Evolutionary conservation across 148 eudicot genomes (phyloP).

Genomic region (Rhododendron kiyosumense): DNA sequence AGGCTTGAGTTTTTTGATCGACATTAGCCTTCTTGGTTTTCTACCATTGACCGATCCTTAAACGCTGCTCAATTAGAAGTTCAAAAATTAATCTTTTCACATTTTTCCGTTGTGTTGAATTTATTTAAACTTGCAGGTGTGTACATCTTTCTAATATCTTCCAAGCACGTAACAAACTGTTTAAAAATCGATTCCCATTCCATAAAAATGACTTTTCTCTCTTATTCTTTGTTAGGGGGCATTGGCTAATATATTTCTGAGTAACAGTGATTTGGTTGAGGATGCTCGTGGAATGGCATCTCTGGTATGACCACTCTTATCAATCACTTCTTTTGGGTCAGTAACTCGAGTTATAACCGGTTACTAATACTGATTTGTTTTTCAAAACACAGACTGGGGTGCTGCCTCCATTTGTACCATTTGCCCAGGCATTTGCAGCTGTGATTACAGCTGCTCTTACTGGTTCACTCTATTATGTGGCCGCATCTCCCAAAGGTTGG

Average conservation of each 20-base stretch:
- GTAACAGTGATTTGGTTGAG: conserved; percentile 57
- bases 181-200: background rate
- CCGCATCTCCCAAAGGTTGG: conserved; percentile 94
- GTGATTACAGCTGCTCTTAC: conserved; percentile 95
- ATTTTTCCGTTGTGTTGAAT: background rate
- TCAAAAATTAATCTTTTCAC: background rate
- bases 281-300: conserved; percentile 90
- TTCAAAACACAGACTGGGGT: conserved; percentile 58
- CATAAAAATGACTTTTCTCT: background rate
- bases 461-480: conserved; percentile 84
- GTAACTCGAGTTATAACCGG: background rate
- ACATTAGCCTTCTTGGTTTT: background rate
- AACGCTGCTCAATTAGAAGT: background rate
- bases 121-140: background rate
- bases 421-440: conserved; percentile 99
- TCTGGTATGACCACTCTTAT: conserved; percentile 41
- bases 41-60: background rate
- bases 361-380: conserved; percentile 3
- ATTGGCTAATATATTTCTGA: conserved; percentile 72
- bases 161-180: background rate
- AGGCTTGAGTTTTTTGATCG: no score
- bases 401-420: conserved; percentile 91
- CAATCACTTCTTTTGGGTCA: background rate
- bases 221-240: conserved; percentile 58
- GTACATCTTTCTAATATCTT: background rate